These are phyloP conservation scores for Beauveria bassiana DNA, from an alignment of 2,329 filamentous ascomycete species.

Conservation along the genomic window DNA sequence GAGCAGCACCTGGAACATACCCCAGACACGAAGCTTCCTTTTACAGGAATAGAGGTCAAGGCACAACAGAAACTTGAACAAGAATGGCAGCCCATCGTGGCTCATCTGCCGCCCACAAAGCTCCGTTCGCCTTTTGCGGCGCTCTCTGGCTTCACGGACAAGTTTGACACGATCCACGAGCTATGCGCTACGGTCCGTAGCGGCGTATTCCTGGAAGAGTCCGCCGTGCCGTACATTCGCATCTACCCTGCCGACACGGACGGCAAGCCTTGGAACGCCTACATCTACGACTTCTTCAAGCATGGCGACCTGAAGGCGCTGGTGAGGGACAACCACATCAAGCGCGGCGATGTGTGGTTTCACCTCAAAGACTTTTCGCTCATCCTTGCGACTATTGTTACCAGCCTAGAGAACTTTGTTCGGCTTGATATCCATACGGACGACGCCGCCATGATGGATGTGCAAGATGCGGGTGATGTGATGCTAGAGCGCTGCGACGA, in stretches of 20 bases:
- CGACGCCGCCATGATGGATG: slow-evolving; percentile 31
- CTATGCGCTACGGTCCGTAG: slow-evolving; percentile 57
- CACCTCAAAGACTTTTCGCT: slow-evolving; percentile 33
- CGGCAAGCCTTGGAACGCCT: slow-evolving; percentile 51
- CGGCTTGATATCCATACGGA: slow-evolving; percentile 31
- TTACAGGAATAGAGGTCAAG: slow-evolving; percentile 32
- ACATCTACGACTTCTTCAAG: slow-evolving; percentile 70
- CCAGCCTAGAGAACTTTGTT: slow-evolving; percentile 50
- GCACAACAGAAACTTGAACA: slow-evolving; percentile 15
- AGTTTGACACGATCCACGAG: slow-evolving; percentile 57
- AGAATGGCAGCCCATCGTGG: not conserved
- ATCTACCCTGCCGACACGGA: slow-evolving; percentile 48
- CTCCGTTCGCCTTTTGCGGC: slow-evolving; percentile 63
- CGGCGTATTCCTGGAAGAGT: slow-evolving; percentile 67
- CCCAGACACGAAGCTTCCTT: slow-evolving; percentile 49
- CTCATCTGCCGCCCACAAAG: slow-evolving; percentile 30
- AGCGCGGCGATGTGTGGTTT: slow-evolving; percentile 63
- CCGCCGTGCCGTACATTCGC: slow-evolving; percentile 61
- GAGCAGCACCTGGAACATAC: slow-evolving; percentile 49
- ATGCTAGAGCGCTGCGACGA: slow-evolving; percentile 27
- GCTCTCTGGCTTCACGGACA: slow-evolving; percentile 59
- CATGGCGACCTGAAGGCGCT: slow-evolving; percentile 49
- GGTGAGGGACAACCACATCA: slow-evolving; percentile 55
- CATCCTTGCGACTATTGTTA: slow-evolving; percentile 63
- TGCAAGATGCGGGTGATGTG: slow-evolving; percentile 33